Conservation (phyloP, 345 rosid genomes). For the Pugionium cornutum region DNA sequence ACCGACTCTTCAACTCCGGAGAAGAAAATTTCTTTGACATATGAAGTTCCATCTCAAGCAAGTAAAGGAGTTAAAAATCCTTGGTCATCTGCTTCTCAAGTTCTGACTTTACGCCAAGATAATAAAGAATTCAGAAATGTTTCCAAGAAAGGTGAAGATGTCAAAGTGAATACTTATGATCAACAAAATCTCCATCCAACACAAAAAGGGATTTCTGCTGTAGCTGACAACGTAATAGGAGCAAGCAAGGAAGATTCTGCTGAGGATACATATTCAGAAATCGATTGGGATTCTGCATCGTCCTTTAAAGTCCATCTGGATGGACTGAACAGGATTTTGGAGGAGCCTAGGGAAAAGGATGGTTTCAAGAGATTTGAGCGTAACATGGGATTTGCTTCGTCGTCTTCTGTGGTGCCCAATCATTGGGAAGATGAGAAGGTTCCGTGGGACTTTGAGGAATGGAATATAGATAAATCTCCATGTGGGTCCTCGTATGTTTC, state of each 20-base stretch:
- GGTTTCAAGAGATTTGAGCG: conserved; percentile 10
- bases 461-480: conserved; percentile 28
- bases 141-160: conserved; percentile 10
- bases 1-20: conserved; percentile 18
- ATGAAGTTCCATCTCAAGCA: conserved; percentile 27
- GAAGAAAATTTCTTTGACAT: not conserved
- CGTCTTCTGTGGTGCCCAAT: conserved; percentile 19
- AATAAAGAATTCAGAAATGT: not conserved
- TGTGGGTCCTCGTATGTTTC: conserved; percentile 34
- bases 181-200: conserved; percentile 7
- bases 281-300: conserved; percentile 35
- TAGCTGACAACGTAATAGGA: conserved; percentile 7
- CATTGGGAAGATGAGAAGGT: conserved; percentile 34
- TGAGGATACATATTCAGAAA: conserved; percentile 22
- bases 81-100: conserved; percentile 26
- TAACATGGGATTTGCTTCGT: conserved; percentile 23
- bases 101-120: conserved; percentile 11
- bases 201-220: conserved; percentile 1
- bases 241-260: conserved; percentile 22
- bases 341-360: conserved; percentile 27
- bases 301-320: conserved; percentile 19
- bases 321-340: conserved; percentile 27
- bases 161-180: not conserved
- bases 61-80: conserved; percentile 19
- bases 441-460: conserved; percentile 20